Conservation (phyloP, 1,139 yeast species). For the Magnusiomyces magnusii region DNA sequence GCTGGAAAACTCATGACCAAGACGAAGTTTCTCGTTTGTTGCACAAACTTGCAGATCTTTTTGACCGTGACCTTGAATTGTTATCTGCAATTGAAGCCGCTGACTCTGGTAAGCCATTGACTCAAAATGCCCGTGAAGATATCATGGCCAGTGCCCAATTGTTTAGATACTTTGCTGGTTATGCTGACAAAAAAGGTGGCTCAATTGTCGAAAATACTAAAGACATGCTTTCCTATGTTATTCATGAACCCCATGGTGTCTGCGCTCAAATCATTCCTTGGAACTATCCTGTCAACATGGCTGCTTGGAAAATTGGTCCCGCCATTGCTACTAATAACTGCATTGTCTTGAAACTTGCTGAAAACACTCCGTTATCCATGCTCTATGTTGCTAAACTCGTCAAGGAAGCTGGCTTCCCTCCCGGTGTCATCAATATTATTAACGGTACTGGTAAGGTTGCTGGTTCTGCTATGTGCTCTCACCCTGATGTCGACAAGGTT, state of each 20-base stretch:
- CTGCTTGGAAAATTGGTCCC: slow-evolving; percentile 67
- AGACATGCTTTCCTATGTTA: slow-evolving; percentile 52
- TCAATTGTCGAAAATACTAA: slow-evolving; percentile 57
- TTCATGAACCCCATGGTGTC: slow-evolving; percentile 73
- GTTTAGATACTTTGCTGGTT: slow-evolving; percentile 61
- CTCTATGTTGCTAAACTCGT: slow-evolving; percentile 54
- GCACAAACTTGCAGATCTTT: slow-evolving; percentile 45
- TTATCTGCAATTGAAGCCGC: slow-evolving; percentile 50
- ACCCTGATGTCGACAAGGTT: slow-evolving; percentile 63
- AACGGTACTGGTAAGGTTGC: slow-evolving; percentile 70
- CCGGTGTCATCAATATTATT: slow-evolving; percentile 69
- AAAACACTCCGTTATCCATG: slow-evolving; percentile 71
- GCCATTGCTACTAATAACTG: slow-evolving; percentile 78
- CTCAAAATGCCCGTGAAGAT: slow-evolving; percentile 42
- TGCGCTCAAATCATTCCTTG: slow-evolving; percentile 88
- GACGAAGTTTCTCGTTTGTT: slow-evolving; percentile 41
- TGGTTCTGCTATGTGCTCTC: slow-evolving; percentile 64
- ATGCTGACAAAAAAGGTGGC: slow-evolving; percentile 76
- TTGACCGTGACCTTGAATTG: slow-evolving; percentile 43
- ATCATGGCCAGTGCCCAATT: slow-evolving; percentile 48
- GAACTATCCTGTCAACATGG: slow-evolving; percentile 82
- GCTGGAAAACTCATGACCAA: slow-evolving; percentile 44
- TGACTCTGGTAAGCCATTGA: slow-evolving; percentile 55
- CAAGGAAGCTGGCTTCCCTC: slow-evolving; percentile 68
- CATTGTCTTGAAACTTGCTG: slow-evolving; percentile 66